Evolutionary conservation across 208 protist species (phyloP).

Genomic region (Acanthamoeba lenticulata): DNA sequence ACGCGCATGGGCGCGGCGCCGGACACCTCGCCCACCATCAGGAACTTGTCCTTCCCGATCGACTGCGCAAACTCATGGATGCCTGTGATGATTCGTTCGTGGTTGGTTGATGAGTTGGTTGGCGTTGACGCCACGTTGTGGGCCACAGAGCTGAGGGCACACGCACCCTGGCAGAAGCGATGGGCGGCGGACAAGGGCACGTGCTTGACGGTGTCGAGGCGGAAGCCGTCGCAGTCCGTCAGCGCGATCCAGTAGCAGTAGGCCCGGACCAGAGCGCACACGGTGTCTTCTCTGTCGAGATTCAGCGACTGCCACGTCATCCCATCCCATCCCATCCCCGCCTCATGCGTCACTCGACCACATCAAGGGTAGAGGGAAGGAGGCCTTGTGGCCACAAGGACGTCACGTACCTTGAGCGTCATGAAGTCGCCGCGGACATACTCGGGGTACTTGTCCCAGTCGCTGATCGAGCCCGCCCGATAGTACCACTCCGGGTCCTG

Average conservation of each 20-base stretch:
- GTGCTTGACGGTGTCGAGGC: conserved; percentile 23
- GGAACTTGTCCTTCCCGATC: conserved; percentile 43
- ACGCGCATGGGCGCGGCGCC: not conserved
- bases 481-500: conserved; percentile 51
- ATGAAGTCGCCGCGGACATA: conserved; percentile 22
- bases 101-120: no score
- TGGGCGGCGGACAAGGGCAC: not conserved
- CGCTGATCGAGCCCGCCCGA: not conserved
- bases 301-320: not conserved
- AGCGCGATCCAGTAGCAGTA: conserved; percentile 48
- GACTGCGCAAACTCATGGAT: conserved; percentile 32
- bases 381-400: no score
- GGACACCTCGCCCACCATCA: conserved; percentile 39
- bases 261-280: not conserved
- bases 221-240: conserved; percentile 22
- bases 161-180: not conserved
- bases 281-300: not conserved
- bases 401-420: not conserved
- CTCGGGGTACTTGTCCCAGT: conserved; percentile 26
- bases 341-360: no score
- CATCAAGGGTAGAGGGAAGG: no score
- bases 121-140: no score
- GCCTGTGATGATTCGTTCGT: no score
- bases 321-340: no score
- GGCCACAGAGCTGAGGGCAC: no score